Conservation (phyloP, 495 filamentous ascomycete species). For the Aspergillus panamensis region DNA sequence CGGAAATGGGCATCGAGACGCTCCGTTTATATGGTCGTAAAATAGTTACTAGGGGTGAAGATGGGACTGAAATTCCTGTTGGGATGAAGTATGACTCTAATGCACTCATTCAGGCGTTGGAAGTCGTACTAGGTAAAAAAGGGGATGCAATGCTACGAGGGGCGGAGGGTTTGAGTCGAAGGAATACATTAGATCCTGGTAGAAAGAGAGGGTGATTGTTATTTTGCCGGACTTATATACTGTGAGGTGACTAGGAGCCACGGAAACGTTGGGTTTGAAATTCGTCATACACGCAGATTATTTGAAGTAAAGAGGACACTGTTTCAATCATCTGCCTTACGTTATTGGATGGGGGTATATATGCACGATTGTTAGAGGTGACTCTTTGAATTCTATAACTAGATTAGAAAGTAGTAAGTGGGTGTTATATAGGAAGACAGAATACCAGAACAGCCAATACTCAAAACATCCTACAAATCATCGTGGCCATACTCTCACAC, state of each 20-base stretch:
- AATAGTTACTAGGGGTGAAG: slow-evolving; percentile 33
- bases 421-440: neutral
- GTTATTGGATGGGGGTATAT: too few species aligned
- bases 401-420: neutral
- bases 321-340: too few species aligned
- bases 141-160: slow-evolving; percentile 50
- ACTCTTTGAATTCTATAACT: neutral
- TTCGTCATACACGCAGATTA: too few species aligned
- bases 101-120: slow-evolving; percentile 70
- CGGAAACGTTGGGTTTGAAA: too few species aligned
- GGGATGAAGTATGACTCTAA: slow-evolving; percentile 74
- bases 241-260: neutral
- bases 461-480: neutral
- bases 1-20: slow-evolving; percentile 66
- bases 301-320: too few species aligned
- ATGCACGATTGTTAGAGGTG: neutral
- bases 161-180: slow-evolving; percentile 50
- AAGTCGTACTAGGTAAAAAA: slow-evolving; percentile 69
- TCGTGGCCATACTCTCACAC: neutral
- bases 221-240: neutral
- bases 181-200: slow-evolving; percentile 61
- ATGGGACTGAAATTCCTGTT: slow-evolving; percentile 24
- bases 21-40: slow-evolving; percentile 72
- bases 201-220: slow-evolving; percentile 24
- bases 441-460: neutral